phyloP scores from a whole-genome alignment of 495 filamentous ascomycete genomes.

The Penicillium argentinense region DNA sequence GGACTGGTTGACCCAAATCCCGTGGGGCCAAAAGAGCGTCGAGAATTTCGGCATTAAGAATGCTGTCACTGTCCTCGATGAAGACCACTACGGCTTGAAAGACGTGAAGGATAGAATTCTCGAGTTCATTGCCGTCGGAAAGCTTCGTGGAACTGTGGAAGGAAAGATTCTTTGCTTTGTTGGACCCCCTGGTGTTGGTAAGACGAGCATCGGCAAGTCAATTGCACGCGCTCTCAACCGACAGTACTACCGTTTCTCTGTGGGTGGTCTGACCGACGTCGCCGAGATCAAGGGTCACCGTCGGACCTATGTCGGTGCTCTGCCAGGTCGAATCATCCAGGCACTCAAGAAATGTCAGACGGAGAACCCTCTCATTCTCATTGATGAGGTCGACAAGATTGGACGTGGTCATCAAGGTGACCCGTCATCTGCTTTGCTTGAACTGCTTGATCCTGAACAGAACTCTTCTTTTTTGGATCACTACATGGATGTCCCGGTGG shows the following conservation, averaged over 20 bases:
- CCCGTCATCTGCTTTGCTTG: constrained; percentile 89
- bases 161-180: constrained; percentile 99
- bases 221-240: constrained; percentile 92
- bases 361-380: constrained; percentile 93
- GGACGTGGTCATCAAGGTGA: constrained; percentile 94
- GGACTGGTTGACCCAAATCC: constrained; percentile 97
- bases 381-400: constrained; percentile 98
- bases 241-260: constrained; percentile 97
- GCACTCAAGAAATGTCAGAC: constrained; percentile 99
- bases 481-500: constrained; percentile 98
- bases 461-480: constrained; percentile 97
- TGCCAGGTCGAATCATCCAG: constrained; percentile 96
- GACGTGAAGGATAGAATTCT: constrained; percentile 99
- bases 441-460: constrained; percentile 95
- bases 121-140: constrained; percentile 98
- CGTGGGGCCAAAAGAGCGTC: constrained; percentile 92
- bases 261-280: constrained; percentile 94
- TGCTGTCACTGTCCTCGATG: constrained; percentile 87
- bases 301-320: constrained; percentile 92
- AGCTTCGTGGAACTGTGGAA: constrained; percentile 94
- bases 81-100: constrained; percentile 96
- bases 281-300: constrained; percentile 99
- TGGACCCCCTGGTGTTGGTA: constrained; percentile 93
- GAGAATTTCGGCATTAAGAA: constrained; percentile 96
- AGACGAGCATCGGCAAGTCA: constrained; percentile 98